phyloP scores from a whole-genome alignment of 2,329 filamentous ascomycete genomes.

The Fusarium sp. region DNA sequence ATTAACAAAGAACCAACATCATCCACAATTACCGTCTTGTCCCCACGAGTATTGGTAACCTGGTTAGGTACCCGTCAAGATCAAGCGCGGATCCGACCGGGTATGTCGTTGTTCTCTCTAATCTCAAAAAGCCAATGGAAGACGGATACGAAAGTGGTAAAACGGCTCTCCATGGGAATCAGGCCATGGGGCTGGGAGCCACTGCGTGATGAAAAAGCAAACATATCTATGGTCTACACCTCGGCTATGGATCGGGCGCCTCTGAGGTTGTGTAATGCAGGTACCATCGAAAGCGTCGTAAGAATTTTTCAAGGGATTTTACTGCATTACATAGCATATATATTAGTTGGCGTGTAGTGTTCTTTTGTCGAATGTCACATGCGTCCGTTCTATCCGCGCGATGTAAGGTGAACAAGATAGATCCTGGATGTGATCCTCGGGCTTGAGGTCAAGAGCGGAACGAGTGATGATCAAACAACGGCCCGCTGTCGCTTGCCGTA shows the following conservation, averaged over 20 bases:
- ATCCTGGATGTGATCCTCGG: not conserved
- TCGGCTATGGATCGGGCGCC: not conserved
- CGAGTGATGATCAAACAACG: constrained; percentile 32
- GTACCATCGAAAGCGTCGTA: constrained; percentile 11
- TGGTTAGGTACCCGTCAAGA: not conserved
- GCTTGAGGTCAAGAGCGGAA: not conserved
- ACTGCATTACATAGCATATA: not conserved
- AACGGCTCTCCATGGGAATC: constrained; percentile 19
- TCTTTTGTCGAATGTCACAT: not conserved
- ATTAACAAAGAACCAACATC: not conserved
- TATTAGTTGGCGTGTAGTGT: not conserved
- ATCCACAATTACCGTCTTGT: not conserved
- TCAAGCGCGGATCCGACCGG: constrained; percentile 15
- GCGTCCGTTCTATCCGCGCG: not conserved
- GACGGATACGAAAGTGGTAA: not conserved
- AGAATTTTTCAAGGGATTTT: too few relatives aligned
- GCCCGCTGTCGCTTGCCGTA: constrained; percentile 10
- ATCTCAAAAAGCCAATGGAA: not conserved
- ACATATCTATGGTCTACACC: constrained; percentile 3
- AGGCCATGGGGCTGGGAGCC: constrained; percentile 38
- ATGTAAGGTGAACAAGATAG: not conserved
- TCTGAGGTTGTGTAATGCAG: constrained; percentile 17
- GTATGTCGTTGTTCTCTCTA: constrained; percentile 27
- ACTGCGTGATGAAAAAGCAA: constrained; percentile 46
- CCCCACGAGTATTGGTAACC: too few relatives aligned